Percentiles rank a stretch among this genome's conserved stretches.
These are phyloP conservation scores for Microdochium bolleyi DNA, from an alignment of 2,329 filamentous ascomycete species.

Conservation along the genomic window DNA sequence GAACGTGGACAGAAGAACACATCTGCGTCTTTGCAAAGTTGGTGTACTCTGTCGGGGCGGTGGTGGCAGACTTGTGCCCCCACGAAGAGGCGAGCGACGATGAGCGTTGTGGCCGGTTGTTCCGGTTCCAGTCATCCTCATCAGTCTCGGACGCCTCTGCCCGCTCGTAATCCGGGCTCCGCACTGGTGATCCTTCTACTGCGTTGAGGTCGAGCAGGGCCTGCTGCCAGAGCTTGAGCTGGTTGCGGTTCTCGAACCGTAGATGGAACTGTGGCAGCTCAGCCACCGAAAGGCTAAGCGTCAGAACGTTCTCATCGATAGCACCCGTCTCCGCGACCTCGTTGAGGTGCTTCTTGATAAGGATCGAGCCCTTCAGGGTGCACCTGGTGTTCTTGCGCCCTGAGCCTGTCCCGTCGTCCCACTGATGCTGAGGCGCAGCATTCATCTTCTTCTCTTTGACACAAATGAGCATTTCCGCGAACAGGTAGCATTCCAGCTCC, in stretches of 20 bases:
- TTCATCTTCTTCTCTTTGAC: slow-evolving; percentile 89
- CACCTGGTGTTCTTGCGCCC: slow-evolving; percentile 63
- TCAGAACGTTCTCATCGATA: slow-evolving; percentile 74
- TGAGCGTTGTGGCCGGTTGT: slow-evolving; percentile 54
- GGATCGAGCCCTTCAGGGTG: slow-evolving; percentile 91
- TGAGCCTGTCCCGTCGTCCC: slow-evolving; percentile 51
- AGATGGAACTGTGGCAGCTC: slow-evolving; percentile 94
- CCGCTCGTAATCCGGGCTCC: slow-evolving; percentile 71
- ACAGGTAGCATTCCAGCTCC: slow-evolving; percentile 93
- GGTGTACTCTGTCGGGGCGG: slow-evolving; percentile 88
- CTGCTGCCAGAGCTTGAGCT: slow-evolving; percentile 83
- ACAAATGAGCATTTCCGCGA: slow-evolving; percentile 98
- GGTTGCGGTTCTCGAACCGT: slow-evolving; percentile 71
- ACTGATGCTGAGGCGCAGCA: slow-evolving; percentile 45
- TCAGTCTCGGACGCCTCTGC: slow-evolving; percentile 73
- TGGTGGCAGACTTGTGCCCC: slow-evolving; percentile 74
- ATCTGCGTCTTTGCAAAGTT: slow-evolving; percentile 49
- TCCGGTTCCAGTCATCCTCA: slow-evolving; percentile 77
- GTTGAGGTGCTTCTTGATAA: slow-evolving; percentile 96
- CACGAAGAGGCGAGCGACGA: slow-evolving; percentile 80
- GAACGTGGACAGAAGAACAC: slow-evolving; percentile 66
- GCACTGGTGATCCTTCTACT: slow-evolving; percentile 53
- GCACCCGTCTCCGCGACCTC: slow-evolving; percentile 66
- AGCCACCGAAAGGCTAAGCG: slow-evolving; percentile 80
- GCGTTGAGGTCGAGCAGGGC: slow-evolving; percentile 77